Evolutionary conservation across 768 basidiomycete genomes (phyloP), one percentile per base, ranked within the genome.

Genomic region (Agrocybe praecox): DNA sequence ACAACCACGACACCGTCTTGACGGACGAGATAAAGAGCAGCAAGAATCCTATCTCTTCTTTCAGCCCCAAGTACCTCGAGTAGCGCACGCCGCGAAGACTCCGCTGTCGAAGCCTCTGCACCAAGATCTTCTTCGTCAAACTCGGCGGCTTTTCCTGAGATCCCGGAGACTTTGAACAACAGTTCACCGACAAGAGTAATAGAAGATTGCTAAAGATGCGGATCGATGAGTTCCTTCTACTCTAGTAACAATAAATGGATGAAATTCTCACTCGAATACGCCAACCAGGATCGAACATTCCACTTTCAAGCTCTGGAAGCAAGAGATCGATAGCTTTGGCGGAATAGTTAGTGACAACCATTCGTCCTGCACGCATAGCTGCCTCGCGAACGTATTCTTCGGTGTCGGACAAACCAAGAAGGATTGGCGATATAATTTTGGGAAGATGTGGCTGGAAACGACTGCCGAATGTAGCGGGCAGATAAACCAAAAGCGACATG

Each of bases 341-440:
- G 11, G 95, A 90, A 76, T 98, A 98, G 70, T 96, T 97, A 56
- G 87, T 89, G 61, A 99, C 92, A 62, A 98, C 89, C 94, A 98
- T 98, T 60, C 97, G 82, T 55, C 96, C 96, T n/a, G 96, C 96
- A 33, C 93, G 86, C 96, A 98, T 98, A 5, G 96, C 95, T 11
- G 96, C 96, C 60, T 98, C 96, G 22, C 96, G 83, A 10, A 98
- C 97, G 66, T 90, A 94, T 74, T 98, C 97, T 63, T 97, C 96
- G 7, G 86, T 78, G 66, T 98, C 96, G 0, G 96, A 89, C 34
- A 99, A 76, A 59, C 97, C 97, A 45, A 85, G 85, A 32, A 98
- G 80, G 61, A 99, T 96, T 0, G 96, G 96, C 10, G 89, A 77
- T 43, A 98, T 92, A 67, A 99, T 96, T 72, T 94, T 92, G 7